Conservation (phyloP, 1,284 basidiomycete species). For the Moesziomyces parantarcticus region DNA sequence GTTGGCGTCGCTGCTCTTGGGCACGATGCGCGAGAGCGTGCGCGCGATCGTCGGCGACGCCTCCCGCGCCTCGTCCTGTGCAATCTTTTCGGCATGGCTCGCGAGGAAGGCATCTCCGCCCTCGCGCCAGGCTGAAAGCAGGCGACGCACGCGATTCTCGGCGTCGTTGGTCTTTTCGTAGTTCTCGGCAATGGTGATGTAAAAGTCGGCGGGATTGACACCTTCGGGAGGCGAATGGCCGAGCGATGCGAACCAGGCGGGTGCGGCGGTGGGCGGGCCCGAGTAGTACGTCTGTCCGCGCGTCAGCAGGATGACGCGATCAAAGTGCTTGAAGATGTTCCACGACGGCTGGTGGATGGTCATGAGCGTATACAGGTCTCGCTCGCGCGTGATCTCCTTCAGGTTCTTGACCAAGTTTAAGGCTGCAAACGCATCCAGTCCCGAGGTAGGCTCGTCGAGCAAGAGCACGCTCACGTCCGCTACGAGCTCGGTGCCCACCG, state of each 20-base stretch:
- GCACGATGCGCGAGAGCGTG: constrained; percentile 17
- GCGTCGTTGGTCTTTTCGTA: constrained; percentile 50
- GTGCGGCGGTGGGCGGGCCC: constrained; percentile 38
- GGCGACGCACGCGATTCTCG: constrained; percentile 33
- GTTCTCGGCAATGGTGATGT: constrained; percentile 48
- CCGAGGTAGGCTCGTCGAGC: constrained; percentile 55
- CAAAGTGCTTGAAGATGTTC: constrained; percentile 53
- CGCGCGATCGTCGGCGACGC: background rate
- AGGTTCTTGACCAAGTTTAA: constrained; percentile 48
- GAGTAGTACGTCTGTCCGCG: constrained; percentile 49
- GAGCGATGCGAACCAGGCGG: constrained; percentile 40
- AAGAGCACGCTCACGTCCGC: constrained; percentile 46
- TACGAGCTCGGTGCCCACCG: constrained; percentile 44
- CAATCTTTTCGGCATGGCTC: background rate
- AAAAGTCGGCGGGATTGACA: constrained; percentile 53
- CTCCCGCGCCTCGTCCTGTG: background rate
- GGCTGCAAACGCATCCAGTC: constrained; percentile 52
- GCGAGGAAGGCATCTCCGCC: constrained; percentile 18
- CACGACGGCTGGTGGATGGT: constrained; percentile 60
- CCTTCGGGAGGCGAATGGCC: constrained; percentile 32
- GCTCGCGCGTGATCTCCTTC: constrained; percentile 37
- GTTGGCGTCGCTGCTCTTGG: constrained; percentile 24
- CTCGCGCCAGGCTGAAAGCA: constrained; percentile 43
- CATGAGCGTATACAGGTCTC: constrained; percentile 44
- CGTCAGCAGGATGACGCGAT: constrained; percentile 48